A percentile compares a stretch with the other conserved stretches of the same genome.
Evolutionary conservation across 345 rosid species (phyloP).

Genomic region (Acer campestre): DNA sequence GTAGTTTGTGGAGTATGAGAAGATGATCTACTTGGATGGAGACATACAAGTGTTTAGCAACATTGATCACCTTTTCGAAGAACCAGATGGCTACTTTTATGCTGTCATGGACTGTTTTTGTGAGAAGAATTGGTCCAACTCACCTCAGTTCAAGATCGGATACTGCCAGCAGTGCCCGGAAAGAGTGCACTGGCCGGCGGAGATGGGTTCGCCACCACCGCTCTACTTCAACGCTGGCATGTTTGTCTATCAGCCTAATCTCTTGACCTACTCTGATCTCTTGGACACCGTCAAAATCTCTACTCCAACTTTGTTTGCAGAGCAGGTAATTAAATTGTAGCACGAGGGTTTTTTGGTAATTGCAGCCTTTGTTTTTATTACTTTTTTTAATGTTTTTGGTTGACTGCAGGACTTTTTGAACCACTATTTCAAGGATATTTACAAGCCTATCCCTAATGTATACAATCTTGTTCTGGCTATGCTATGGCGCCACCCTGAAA

Average conservation of each 20-base stretch:
- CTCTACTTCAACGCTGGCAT: constrained; percentile 73
- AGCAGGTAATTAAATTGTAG: constrained; percentile 47
- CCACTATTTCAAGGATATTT: constrained; percentile 50
- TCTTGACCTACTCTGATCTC: constrained; percentile 40
- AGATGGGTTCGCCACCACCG: constrained; percentile 46
- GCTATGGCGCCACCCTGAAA: constrained; percentile 79
- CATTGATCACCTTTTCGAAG: constrained; percentile 64
- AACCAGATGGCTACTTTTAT: constrained; percentile 49
- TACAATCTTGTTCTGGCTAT: constrained; percentile 64
- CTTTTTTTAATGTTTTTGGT: no score
- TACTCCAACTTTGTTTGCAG: constrained; percentile 61
- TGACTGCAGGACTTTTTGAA: constrained; percentile 58
- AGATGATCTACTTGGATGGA: constrained; percentile 70
- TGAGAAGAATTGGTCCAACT: constrained; percentile 48
- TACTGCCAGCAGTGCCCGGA: constrained; percentile 69
- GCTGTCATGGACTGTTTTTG: constrained; percentile 72
- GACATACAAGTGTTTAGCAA: constrained; percentile 67
- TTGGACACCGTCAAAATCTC: constrained; percentile 43
- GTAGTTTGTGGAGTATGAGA: constrained; percentile 64
- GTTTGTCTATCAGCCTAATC: constrained; percentile 61
- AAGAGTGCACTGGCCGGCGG: constrained; percentile 50
- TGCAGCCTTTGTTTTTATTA: not conserved
- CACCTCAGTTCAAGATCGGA: constrained; percentile 53
- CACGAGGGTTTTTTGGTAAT: not conserved
- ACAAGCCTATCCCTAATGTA: constrained; percentile 48